Base-by-base conservation (phyloP, 2,329 filamentous ascomycete species). In the Xylaria sp. region DNA sequence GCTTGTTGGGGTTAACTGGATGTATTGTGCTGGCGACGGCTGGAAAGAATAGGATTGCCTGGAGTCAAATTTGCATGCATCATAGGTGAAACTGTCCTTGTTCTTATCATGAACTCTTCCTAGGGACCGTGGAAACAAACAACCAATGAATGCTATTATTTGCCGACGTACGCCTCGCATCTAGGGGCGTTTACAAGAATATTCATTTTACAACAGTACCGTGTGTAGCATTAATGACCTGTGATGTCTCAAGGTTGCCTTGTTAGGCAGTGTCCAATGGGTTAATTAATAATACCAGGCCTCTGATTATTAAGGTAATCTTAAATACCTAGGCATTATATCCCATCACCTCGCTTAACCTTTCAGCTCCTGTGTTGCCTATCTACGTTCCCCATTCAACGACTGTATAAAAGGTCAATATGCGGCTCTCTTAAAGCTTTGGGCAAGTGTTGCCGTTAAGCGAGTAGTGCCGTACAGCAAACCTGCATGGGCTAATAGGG, bases 1-100 rank as follows among this genome's bases (percentile, higher is more conserved):
- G 15, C 78, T 85, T 18, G 82, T 83, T 0, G 80, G 78, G 0
- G 73, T 81, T 8, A 84, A 84, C 63, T 85, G 83, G 84, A 84
- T 85, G 82, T 78, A 78, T 0, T 82, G 82, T 20, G 83, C 81
- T 52, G 82, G 82, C 1, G 82, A 85, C 65, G 82, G 81, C 1
- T 84, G 83, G 82, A 75, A 76, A 51, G 75, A 75, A 56, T 76
- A 39, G 71, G 23, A 44, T 44, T 18, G 9, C 28, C 4, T 32
- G 34, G 34, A 37, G 34, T 37, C 28, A 28, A 28, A 3, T 28
- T 28, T 28, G 28, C 28, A 28, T 28, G 28, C 28, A 28, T 28
- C 2, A 28, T 28, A 4, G 34, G 10, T 37, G 10, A 37, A 9
- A 37, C 10, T 37, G 34, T 37, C 34, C 34, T 37, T 10, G 7